Conservation (phyloP, 1,284 basidiomycete species). For the Neolentinus lepideus region DNA sequence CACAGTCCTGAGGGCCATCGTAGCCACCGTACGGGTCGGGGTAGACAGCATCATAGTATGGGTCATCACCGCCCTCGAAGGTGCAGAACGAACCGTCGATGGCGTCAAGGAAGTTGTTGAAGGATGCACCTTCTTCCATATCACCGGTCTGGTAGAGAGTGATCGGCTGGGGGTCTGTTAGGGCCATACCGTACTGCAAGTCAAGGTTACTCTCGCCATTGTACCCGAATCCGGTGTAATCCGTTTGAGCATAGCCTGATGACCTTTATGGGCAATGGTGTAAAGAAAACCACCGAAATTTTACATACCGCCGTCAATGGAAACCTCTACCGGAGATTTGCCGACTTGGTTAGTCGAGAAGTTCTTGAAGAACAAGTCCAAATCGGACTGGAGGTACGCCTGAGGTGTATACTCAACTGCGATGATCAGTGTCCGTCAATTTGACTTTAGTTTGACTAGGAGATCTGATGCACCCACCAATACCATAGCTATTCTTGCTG, state of each 20-base stretch:
- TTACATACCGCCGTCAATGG: conserved; percentile 36
- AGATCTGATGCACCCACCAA: neutral
- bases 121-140: conserved; percentile 29
- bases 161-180: conserved; percentile 29
- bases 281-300: neutral
- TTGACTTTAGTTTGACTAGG: neutral
- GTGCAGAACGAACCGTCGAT: conserved; percentile 37
- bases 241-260: conserved; percentile 13
- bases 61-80: conserved; percentile 35
- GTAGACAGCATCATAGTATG: conserved; percentile 30
- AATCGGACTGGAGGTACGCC: conserved; percentile 33
- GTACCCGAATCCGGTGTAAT: conserved; percentile 25
- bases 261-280: neutral
- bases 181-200: conserved; percentile 32
- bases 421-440: neutral
- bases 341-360: conserved; percentile 31
- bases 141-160: conserved; percentile 44
- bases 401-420: conserved; percentile 44
- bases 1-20: conserved; percentile 36
- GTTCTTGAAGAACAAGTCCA: conserved; percentile 38
- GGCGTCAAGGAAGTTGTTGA: conserved; percentile 38
- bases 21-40: conserved; percentile 31
- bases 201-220: conserved; percentile 44
- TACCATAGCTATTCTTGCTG: conserved; percentile 4
- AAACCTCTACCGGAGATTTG: conserved; percentile 28